A percentile compares a stretch with the other conserved stretches of the same genome.
Conservation (phyloP, 495 filamentous ascomycete genomes). For the Hypoxylon subgilvum region DNA sequence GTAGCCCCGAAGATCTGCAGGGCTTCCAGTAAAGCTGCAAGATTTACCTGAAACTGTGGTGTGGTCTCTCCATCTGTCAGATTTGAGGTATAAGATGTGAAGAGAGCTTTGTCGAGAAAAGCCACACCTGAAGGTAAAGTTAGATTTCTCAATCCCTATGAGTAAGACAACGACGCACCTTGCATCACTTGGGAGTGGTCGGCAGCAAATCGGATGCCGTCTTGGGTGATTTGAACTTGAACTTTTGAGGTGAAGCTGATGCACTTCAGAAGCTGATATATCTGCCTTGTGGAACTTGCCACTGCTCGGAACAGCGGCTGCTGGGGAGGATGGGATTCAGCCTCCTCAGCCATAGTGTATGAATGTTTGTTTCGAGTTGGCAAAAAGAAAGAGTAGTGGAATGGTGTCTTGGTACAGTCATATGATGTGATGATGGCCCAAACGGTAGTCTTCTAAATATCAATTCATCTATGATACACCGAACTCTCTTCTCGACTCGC, state of each 20-base stretch:
- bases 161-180: slow-evolving; percentile 53
- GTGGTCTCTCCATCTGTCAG: slow-evolving; percentile 43
- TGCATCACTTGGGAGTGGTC: slow-evolving; percentile 87
- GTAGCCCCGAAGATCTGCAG: slow-evolving; percentile 89
- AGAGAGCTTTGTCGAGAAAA: slow-evolving; percentile 84
- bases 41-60: slow-evolving; percentile 77
- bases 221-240: slow-evolving; percentile 79
- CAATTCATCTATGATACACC: slow-evolving; percentile 53
- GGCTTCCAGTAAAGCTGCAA: slow-evolving; percentile 88
- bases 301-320: slow-evolving; percentile 78
- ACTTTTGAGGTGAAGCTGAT: slow-evolving; percentile 81
- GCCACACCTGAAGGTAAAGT: slow-evolving; percentile 63
- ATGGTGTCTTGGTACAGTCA: slow-evolving; percentile 22
- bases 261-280: slow-evolving; percentile 88
- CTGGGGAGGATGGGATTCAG: slow-evolving; percentile 23
- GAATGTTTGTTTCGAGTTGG: not conserved
- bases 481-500: slow-evolving; percentile 36
- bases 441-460: slow-evolving; percentile 20
- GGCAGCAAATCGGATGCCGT: slow-evolving; percentile 83
- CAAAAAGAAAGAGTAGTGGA: not conserved
- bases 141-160: not conserved
- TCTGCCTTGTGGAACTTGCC: slow-evolving; percentile 82
- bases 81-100: slow-evolving; percentile 75
- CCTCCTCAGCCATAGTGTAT: slow-evolving; percentile 16
- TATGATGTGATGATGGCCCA: slow-evolving; percentile 10